Evolutionary conservation across 148 eudicot species (phyloP).

Genomic region (Amaranthus palmeri): DNA sequence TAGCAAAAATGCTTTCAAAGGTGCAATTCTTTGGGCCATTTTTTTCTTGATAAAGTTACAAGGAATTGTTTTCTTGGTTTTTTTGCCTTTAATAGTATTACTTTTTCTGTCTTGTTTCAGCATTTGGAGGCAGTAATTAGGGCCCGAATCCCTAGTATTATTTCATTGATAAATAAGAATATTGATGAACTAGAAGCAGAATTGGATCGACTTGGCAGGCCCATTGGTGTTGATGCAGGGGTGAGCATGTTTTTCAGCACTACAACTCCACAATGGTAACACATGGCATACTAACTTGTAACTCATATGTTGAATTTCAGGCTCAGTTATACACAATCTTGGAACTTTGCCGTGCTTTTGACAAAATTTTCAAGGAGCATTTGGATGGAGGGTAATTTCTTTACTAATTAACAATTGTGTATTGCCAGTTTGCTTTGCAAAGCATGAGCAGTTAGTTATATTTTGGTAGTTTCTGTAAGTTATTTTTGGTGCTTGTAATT

Average conservation of each 20-base stretch:
- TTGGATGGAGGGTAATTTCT: conserved; percentile 68
- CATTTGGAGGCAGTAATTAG: conserved; percentile 80
- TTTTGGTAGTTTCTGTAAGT: background rate
- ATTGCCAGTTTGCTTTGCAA: background rate
- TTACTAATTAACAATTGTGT: background rate
- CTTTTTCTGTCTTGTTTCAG: conserved; percentile 29
- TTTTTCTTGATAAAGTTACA: background rate
- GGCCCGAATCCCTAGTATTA: conserved; percentile 82
- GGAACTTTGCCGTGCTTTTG: conserved; percentile 83
- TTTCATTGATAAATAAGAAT: conserved; percentile 68
- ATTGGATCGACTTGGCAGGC: conserved; percentile 89
- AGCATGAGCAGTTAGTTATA: background rate
- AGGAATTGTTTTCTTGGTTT: background rate
- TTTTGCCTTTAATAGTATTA: background rate
- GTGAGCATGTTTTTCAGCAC: conserved; percentile 38
- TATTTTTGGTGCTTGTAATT: background rate
- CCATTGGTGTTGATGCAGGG: conserved; percentile 89
- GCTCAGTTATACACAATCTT: conserved; percentile 68
- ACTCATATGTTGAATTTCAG: conserved; percentile 31
- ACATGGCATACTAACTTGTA: conserved; percentile 6
- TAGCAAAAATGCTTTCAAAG: conserved; percentile 71
- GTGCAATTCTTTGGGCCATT: conserved; percentile 24
- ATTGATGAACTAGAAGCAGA: conserved; percentile 93
- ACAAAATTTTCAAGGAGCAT: conserved; percentile 73
- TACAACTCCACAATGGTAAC: background rate